Conservation (phyloP, 345 rosid species). For the Anastatica hierochuntica region DNA sequence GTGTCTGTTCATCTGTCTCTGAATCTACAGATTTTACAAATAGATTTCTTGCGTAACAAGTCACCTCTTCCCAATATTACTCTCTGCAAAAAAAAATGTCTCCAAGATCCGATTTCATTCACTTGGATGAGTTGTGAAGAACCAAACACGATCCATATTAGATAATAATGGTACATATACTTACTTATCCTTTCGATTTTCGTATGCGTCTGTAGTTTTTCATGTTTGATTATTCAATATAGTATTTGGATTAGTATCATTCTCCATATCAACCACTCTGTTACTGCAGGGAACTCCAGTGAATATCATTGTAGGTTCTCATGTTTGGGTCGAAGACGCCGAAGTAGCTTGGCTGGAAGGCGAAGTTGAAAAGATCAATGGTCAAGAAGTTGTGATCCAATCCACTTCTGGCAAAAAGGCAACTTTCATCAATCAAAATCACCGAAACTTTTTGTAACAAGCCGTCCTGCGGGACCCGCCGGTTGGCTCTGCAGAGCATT, state of each 20-base stretch:
- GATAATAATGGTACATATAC: slow-evolving; percentile 41
- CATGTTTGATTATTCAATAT: too few relatives aligned
- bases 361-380: slow-evolving; percentile 55
- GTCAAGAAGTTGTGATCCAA: slow-evolving; percentile 43
- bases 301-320: slow-evolving; percentile 83
- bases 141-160: slow-evolving; percentile 14
- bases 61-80: too few relatives aligned
- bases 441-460: too few relatives aligned
- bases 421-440: too few relatives aligned
- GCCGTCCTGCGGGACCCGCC: too few relatives aligned
- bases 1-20: too few relatives aligned
- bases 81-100: slow-evolving; percentile 1
- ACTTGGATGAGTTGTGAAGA: slow-evolving; percentile 4
- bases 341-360: slow-evolving; percentile 78
- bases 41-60: slow-evolving; percentile 19
- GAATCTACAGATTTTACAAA: slow-evolving; percentile 3
- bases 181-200: not conserved
- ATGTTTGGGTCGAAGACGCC: slow-evolving; percentile 81
- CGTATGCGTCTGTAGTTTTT: too few relatives aligned
- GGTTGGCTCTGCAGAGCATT: too few relatives aligned
- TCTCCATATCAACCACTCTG: too few relatives aligned
- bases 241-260: too few relatives aligned
- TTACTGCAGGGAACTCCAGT: slow-evolving; percentile 65
- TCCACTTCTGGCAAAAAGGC: slow-evolving; percentile 59
- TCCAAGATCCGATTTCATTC: slow-evolving; percentile 1